phyloP scores from a whole-genome alignment of 106 monocot species.

The Hemerocallis citrina region DNA sequence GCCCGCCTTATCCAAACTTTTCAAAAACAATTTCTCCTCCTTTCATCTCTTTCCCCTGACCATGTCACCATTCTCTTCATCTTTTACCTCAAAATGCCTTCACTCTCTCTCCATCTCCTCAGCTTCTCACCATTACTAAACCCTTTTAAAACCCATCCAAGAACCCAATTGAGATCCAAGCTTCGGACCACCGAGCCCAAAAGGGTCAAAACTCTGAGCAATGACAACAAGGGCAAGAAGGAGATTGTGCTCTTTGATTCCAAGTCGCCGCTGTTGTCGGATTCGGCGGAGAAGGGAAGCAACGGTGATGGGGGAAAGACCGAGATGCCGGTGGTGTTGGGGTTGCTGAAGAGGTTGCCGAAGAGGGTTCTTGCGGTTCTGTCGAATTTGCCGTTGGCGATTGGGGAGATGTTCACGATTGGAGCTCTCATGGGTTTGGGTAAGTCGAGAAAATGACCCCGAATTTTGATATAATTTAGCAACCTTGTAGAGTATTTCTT shows the following conservation, averaged over 20 bases:
- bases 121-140: too few relatives aligned
- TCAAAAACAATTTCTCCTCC: too few relatives aligned
- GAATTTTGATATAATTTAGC: too few relatives aligned
- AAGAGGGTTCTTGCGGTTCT: constrained; percentile 53
- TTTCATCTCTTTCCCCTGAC: too few relatives aligned
- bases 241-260: constrained; percentile 55
- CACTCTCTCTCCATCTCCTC: too few relatives aligned
- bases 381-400: constrained; percentile 84
- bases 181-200: constrained; percentile 16
- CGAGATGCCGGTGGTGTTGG: background rate
- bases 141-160: background rate
- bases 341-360: constrained; percentile 30
- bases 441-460: constrained; percentile 10
- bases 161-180: constrained; percentile 5
- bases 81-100: constrained; percentile 6
- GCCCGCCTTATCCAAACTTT: too few relatives aligned
- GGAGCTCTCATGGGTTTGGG: constrained; percentile 88
- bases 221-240: constrained; percentile 24
- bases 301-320: background rate
- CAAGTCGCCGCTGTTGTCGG: constrained; percentile 37
- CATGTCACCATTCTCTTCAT: too few relatives aligned
- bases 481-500: too few relatives aligned
- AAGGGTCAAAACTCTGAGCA: constrained; percentile 14
- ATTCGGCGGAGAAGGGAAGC: background rate
- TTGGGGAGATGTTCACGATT: constrained; percentile 86